phyloP scores from a whole-genome alignment of 441 rosid genomes.

The Cnidoscolus chayamansa region DNA sequence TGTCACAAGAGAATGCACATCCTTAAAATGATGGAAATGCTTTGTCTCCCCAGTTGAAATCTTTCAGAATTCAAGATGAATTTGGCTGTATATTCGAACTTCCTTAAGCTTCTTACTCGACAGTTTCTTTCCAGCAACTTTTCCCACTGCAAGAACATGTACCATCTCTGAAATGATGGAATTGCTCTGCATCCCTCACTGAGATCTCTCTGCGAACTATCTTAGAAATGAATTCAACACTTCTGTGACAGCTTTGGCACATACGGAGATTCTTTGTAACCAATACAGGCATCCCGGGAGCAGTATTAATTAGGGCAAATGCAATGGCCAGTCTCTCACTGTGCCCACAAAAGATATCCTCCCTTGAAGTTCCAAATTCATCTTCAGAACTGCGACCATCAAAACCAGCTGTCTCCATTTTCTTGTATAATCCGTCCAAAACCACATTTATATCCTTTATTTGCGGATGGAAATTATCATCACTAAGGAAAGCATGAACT shows the following conservation, averaged over 20 bases:
- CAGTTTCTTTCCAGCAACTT: conserved; percentile 37
- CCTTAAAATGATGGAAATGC: neutral
- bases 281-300: conserved; percentile 88
- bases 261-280: conserved; percentile 84
- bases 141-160: conserved; percentile 74
- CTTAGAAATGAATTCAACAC: conserved; percentile 73
- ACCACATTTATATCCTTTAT: conserved; percentile 57
- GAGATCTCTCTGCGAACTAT: conserved; percentile 78
- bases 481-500: conserved; percentile 81
- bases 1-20: neutral
- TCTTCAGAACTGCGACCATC: conserved; percentile 28
- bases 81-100: neutral
- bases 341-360: conserved; percentile 85
- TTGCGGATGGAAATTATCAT: conserved; percentile 70
- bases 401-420: conserved; percentile 52
- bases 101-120: conserved; percentile 5
- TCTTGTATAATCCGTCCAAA: conserved; percentile 64
- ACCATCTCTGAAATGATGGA: conserved; percentile 86
- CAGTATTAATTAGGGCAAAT: conserved; percentile 67
- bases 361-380: conserved; percentile 54
- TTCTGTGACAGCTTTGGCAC: conserved; percentile 73
- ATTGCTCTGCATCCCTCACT: conserved; percentile 73
- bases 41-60: neutral
- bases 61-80: conserved; percentile 10
- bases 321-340: conserved; percentile 85